A percentile compares a stretch with the other conserved stretches of the same genome.
Evolutionary conservation across 2,329 filamentous ascomycete genomes (phyloP).

Genomic region (Colletotrichum sp.): DNA sequence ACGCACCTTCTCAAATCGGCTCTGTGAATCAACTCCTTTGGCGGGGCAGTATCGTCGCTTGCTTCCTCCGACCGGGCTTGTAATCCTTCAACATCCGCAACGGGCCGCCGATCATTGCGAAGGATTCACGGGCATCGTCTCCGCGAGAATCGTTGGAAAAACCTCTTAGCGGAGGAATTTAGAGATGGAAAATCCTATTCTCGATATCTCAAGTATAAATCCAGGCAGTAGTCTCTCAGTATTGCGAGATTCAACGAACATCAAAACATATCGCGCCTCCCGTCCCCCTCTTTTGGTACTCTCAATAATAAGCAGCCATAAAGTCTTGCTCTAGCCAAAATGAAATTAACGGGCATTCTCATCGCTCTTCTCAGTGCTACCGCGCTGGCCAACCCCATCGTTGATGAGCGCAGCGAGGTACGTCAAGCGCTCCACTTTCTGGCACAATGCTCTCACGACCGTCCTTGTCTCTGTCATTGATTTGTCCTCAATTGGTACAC

Average conservation of each 20-base stretch:
- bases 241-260: neutral
- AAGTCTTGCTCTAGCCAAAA: neutral
- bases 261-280: neutral
- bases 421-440: neutral
- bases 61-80: neutral
- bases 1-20: neutral
- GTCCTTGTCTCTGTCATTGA: neutral
- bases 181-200: accelerated
- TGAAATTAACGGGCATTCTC: neutral
- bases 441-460: accelerated
- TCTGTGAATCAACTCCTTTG: neutral
- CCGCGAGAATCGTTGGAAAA: accelerated
- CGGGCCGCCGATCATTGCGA: neutral
- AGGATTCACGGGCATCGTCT: neutral
- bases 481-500: neutral
- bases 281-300: accelerated
- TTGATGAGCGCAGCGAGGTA: neutral
- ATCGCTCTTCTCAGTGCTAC: neutral
- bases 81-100: neutral
- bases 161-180: neutral
- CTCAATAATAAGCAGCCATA: accelerated
- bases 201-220: accelerated
- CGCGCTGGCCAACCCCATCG: neutral
- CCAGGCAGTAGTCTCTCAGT: accelerated
- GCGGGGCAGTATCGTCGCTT: neutral